Evolutionary conservation across 1,284 basidiomycete species (phyloP), one percentile per base, ranked within the genome.

Genomic region (Sanghuangporus sanghuang): DNA sequence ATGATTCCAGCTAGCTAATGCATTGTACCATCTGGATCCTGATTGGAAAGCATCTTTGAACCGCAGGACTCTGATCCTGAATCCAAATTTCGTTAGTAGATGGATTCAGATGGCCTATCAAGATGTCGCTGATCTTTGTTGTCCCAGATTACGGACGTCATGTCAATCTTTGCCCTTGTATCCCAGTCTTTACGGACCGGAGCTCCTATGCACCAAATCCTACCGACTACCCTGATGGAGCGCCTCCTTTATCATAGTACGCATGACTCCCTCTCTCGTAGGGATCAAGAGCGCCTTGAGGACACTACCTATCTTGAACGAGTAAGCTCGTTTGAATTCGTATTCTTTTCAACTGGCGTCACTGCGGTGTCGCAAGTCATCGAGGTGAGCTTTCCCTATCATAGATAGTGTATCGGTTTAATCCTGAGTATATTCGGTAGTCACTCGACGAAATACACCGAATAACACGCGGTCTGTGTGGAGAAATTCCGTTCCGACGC

Each of bases 101-200:
- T n/a, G 21, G 35, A 23, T 57, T 52, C 46, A 57, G 32, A 8
- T 39, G 32, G 35, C 11, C 36, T n/a, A 12, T 21, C 16, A 32
- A 16, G 35, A 27, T 57, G 16, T 27, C 18, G 23, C 32, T 18
- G 42, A n/a, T 57, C 27, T 32, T 35, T 39, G 5, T 39, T 18
- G 27, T 32, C 27, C 32, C 36, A 82, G 76, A 78, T 82, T 35
- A 73, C 77, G 55, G 80, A 81, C 62, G 77, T 80, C 35, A 76
- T 81, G 72, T 73, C 78, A 0, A 73, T 75, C 27, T 81, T 81
- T 69, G 73, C 77, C 35, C 71, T 79, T 40, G 70, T 82, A 63
- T 77, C 81, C 0, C 79, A 81, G 62, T 77, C 81, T 0, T 75
- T 83, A 48, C 73, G 75, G 14, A 82, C 77, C 0, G 80, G 76